A percentile compares a stretch with the other conserved stretches of the same genome.
Evolutionary conservation across 139 green algal genomes (phyloP).

Genomic region (Chlamydomonas sphaeroides): DNA sequence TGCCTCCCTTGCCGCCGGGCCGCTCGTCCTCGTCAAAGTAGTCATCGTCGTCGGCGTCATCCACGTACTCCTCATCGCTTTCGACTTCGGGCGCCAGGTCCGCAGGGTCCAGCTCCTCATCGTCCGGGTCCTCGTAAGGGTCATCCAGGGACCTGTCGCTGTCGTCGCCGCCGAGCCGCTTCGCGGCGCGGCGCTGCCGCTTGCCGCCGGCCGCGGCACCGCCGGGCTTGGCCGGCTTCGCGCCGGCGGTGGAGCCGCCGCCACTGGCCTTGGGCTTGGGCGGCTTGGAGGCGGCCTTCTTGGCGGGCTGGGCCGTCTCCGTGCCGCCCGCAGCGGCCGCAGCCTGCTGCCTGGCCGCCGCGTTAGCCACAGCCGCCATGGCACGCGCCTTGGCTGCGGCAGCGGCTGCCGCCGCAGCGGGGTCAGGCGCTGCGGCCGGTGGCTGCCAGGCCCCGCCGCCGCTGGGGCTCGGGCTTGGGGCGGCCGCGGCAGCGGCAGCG

Average conservation of each 20-base stretch:
- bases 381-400: background rate
- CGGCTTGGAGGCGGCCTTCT: background rate
- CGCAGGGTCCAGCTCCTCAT: background rate
- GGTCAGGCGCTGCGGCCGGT: background rate
- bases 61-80: constrained; percentile 32
- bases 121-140: constrained; percentile 4
- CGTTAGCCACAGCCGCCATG: background rate
- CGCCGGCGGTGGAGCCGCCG: no score
- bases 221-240: background rate
- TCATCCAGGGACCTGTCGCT: constrained; percentile 14
- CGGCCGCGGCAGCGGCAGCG: background rate
- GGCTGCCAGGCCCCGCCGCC: no score
- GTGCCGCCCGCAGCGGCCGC: no score
- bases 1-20: background rate
- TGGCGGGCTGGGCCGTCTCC: no score
- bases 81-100: constrained; percentile 23
- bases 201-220: background rate
- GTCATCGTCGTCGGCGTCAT: constrained; percentile 44
- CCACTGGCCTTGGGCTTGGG: no score
- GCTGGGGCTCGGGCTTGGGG: no score
- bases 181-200: background rate
- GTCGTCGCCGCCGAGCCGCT: background rate
- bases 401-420: background rate
- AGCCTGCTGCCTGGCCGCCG: background rate
- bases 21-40: constrained; percentile 51